A percentile compares a stretch with the other conserved stretches of the same genome.
Evolutionary conservation across 495 filamentous ascomycete species (phyloP).

Genomic region (Lasiosphaeria miniovina): DNA sequence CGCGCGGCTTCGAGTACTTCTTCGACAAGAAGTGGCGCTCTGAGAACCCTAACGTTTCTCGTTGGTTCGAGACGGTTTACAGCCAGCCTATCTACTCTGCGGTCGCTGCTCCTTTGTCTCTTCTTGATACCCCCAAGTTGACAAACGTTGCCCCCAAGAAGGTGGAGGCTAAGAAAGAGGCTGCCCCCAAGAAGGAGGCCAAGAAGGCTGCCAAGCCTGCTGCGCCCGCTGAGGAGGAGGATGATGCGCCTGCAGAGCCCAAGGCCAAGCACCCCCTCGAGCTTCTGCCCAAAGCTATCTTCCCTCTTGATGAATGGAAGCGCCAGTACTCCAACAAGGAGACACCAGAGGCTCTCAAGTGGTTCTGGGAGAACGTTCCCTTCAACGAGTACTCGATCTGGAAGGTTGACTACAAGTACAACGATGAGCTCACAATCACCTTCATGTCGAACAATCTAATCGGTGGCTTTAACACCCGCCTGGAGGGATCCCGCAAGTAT

Average conservation of each 20-base stretch:
- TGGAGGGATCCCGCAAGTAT: constrained; percentile 98
- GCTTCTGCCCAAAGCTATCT: constrained; percentile 71
- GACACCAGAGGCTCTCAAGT: constrained; percentile 82
- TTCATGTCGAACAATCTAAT: constrained; percentile 99
- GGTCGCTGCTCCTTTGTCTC: constrained; percentile 66
- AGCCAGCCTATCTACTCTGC: constrained; percentile 87
- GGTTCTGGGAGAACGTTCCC: constrained; percentile 96
- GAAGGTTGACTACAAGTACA: constrained; percentile 94
- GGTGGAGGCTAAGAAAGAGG: constrained; percentile 58
- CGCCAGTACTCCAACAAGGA: constrained; percentile 97
- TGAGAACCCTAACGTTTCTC: constrained; percentile 76
- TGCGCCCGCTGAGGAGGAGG: constrained; percentile 65
- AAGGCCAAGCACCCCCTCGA: constrained; percentile 98
- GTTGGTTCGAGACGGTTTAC: constrained; percentile 92
- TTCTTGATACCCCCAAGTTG: constrained; percentile 78
- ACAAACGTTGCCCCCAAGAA: constrained; percentile 93
- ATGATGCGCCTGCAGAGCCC: constrained; percentile 65
- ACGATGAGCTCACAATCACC: constrained; percentile 90
- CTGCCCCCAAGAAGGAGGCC: constrained; percentile 27
- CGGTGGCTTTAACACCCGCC: constrained; percentile 94
- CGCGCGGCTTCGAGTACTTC: constrained; percentile 81
- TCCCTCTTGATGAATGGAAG: constrained; percentile 96
- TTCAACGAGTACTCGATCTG: constrained; percentile 94
- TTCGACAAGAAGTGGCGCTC: constrained; percentile 84
- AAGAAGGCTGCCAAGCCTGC: constrained; percentile 57